phyloP scores from a whole-genome alignment of 2,329 filamentous ascomycete genomes.

The Alternaria longipes region DNA sequence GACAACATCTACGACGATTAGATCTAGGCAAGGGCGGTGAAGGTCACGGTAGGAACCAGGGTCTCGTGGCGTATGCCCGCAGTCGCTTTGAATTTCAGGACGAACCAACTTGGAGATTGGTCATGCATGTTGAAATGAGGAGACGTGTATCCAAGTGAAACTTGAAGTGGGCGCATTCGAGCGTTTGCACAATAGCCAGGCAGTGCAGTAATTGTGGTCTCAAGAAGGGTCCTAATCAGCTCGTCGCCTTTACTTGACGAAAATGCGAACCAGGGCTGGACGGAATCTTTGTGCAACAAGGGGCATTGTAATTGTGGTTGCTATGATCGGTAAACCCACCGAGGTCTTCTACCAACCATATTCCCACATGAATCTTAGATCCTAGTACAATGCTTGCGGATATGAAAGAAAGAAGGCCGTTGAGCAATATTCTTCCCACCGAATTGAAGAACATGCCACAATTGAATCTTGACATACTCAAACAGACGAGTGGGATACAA shows the following conservation, averaged over 20 bases:
- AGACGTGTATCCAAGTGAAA: background rate
- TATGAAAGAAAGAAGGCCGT: background rate
- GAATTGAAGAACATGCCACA: background rate
- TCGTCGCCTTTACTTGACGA: background rate
- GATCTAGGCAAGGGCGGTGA: slow-evolving; percentile 33
- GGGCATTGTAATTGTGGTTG: slow-evolving; percentile 8
- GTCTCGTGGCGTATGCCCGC: slow-evolving; percentile 35
- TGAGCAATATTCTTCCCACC: background rate
- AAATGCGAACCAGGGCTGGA: slow-evolving; percentile 1
- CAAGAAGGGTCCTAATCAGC: background rate
- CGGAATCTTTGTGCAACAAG: background rate
- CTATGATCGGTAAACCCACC: slow-evolving; percentile 13
- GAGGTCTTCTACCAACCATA: background rate
- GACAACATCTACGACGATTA: slow-evolving; percentile 36
- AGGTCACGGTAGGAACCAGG: slow-evolving; percentile 35
- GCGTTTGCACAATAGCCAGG: background rate
- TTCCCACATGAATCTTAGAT: background rate
- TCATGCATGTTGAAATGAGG: slow-evolving; percentile 23
- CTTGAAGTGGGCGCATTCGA: background rate
- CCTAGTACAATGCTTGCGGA: background rate
- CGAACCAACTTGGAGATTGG: slow-evolving; percentile 36
- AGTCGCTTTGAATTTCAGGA: slow-evolving; percentile 31
- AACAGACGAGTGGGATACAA: background rate
- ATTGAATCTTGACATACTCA: background rate
- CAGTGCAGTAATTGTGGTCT: background rate